These are phyloP conservation scores for Kwoniella bestiolae DNA, from an alignment of 768 basidiomycete species.

Conservation along the genomic window DNA sequence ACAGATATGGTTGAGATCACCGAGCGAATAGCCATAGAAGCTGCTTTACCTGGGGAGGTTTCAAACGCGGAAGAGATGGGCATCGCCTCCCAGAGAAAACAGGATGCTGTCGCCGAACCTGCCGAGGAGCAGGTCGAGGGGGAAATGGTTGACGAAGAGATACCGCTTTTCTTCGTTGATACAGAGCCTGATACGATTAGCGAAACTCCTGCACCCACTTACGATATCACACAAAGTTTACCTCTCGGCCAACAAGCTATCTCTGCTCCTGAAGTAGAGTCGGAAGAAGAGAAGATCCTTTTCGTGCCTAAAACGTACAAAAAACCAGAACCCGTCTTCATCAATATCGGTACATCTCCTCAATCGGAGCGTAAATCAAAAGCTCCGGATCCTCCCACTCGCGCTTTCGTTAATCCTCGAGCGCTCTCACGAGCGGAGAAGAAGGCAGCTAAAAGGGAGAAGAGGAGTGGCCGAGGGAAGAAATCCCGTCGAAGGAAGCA, in stretches of 20 bases:
- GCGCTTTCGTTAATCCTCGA: constrained; percentile 28
- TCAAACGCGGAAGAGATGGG: neutral
- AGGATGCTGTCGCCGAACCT: constrained; percentile 3
- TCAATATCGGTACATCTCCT: constrained; percentile 23
- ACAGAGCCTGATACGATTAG: constrained; percentile 22
- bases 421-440: constrained; percentile 32
- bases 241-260: constrained; percentile 18
- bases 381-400: neutral
- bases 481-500: constrained; percentile 19
- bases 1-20: too few species aligned
- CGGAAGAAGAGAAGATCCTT: constrained; percentile 53
- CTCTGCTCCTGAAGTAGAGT: neutral
- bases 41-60: too few species aligned
- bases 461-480: constrained; percentile 24
- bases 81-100: neutral
- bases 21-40: too few species aligned
- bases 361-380: neutral
- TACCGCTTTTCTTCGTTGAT: constrained; percentile 45
- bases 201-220: constrained; percentile 18
- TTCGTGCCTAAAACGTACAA: constrained; percentile 44
- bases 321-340: constrained; percentile 46
- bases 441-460: constrained; percentile 43
- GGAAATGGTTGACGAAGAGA: neutral
- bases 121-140: too few species aligned
- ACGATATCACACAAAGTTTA: constrained; percentile 16